Conservation (phyloP, 768 basidiomycete genomes). For the Hygrophorus pudorinus region DNA sequence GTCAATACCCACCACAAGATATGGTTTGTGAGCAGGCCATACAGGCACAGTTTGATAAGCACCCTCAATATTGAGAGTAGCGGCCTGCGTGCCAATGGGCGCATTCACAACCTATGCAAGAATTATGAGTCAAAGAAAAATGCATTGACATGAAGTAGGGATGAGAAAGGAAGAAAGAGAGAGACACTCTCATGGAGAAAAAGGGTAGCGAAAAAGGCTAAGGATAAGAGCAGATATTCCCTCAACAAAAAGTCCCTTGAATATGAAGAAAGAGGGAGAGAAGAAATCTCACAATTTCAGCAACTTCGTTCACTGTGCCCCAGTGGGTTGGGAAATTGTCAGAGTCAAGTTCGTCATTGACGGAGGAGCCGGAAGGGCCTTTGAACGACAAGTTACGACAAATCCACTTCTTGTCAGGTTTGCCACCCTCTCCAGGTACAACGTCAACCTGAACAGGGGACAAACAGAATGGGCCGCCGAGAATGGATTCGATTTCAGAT, state of each 20-base stretch:
- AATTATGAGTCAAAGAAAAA: no score
- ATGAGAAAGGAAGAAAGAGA: background rate
- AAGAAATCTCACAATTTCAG: no score
- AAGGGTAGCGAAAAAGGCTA: no score
- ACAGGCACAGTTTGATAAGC: no score
- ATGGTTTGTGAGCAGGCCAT: no score
- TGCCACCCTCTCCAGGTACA: background rate
- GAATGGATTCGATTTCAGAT: conserved; percentile 12
- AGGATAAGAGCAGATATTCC: no score
- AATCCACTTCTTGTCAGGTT: conserved; percentile 13
- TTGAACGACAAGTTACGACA: conserved; percentile 15
- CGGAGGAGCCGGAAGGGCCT: conserved; percentile 6
- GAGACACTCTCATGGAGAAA: conserved; percentile 13
- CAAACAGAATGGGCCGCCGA: conserved; percentile 15
- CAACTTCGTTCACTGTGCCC: no score
- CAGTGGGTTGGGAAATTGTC: no score
- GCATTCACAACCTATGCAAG: conserved; percentile 15
- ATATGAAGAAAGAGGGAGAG: conserved; percentile 15
- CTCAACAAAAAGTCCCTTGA: conserved; percentile 12
- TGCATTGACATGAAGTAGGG: background rate
- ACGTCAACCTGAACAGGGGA: conserved; percentile 11
- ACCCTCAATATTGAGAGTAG: conserved; percentile 20
- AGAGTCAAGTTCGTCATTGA: conserved; percentile 16
- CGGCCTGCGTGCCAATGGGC: conserved; percentile 20
- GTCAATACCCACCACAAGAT: no score